Evolutionary conservation across 1,284 basidiomycete species (phyloP).

Genomic region (Tylopilus sp.): DNA sequence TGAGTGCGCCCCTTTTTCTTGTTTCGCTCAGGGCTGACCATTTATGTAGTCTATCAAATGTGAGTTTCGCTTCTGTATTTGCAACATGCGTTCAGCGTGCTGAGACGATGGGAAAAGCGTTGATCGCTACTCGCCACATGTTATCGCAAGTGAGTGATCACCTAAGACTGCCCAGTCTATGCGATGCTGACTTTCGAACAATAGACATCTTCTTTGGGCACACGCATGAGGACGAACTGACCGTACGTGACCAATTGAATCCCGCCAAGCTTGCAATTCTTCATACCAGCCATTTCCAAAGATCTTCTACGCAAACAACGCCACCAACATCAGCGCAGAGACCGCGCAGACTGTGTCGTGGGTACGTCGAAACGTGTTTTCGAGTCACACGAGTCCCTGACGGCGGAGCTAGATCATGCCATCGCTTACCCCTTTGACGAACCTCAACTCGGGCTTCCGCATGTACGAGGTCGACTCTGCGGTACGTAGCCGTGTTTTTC

Average conservation of each 20-base stretch:
- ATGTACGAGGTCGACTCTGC: conserved; percentile 64
- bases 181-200: background rate
- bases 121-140: conserved; percentile 78
- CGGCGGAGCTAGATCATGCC: conserved; percentile 63
- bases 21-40: background rate
- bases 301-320: conserved; percentile 59
- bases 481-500: conserved; percentile 47
- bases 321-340: conserved; percentile 58
- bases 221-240: conserved; percentile 83
- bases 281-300: conserved; percentile 8
- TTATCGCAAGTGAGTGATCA: conserved; percentile 71
- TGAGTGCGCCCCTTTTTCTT: conserved; percentile 48
- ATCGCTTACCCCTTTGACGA: conserved; percentile 76
- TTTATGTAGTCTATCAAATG: conserved; percentile 73
- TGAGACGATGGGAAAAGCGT: conserved; percentile 58
- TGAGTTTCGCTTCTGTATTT: conserved; percentile 40
- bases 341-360: conserved; percentile 67
- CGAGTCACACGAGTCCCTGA: background rate
- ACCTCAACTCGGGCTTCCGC: conserved; percentile 83
- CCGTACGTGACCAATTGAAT: conserved; percentile 47
- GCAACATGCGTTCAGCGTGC: background rate
- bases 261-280: too few relatives aligned
- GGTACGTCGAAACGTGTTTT: conserved; percentile 44
- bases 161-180: too few relatives aligned
- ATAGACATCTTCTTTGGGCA: conserved; percentile 83